Conservation (phyloP, 306 rosid species). For the Dryas alaskensis region DNA sequence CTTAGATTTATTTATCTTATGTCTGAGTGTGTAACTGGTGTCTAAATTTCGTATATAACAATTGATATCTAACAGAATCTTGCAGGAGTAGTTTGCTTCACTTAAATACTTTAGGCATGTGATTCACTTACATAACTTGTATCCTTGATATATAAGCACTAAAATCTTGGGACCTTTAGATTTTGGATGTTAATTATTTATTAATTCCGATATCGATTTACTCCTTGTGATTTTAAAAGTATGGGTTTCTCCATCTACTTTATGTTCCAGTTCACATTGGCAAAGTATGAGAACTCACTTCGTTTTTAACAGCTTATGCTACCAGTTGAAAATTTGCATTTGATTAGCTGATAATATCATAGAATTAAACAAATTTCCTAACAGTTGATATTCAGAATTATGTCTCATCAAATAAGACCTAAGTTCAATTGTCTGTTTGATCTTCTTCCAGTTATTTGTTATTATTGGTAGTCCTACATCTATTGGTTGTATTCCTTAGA, state of each 20-base stretch:
- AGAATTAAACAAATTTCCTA: not conserved
- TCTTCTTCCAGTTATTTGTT: not conserved
- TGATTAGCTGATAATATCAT: not conserved
- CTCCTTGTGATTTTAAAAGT: not conserved
- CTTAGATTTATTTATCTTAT: conserved; percentile 4
- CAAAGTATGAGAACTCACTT: not conserved
- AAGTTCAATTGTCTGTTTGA: not conserved
- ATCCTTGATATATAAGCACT: not conserved
- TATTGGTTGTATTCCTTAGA: not conserved
- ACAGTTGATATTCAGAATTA: not conserved
- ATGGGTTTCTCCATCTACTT: not conserved
- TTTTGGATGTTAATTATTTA: not conserved
- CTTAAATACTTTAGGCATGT: not conserved
- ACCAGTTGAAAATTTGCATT: not conserved
- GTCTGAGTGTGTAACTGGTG: not conserved
- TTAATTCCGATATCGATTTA: not conserved
- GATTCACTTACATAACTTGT: not conserved
- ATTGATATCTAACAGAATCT: not conserved
- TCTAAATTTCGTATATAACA: not conserved
- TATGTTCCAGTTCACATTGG: not conserved
- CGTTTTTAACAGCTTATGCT: not conserved
- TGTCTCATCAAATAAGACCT: not conserved
- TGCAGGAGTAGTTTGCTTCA: not conserved
- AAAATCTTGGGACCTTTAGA: not conserved
- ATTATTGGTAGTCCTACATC: not conserved